Evolutionary conservation across 1,284 basidiomycete species (phyloP).

Genomic region (Rhizoctonia solani): DNA sequence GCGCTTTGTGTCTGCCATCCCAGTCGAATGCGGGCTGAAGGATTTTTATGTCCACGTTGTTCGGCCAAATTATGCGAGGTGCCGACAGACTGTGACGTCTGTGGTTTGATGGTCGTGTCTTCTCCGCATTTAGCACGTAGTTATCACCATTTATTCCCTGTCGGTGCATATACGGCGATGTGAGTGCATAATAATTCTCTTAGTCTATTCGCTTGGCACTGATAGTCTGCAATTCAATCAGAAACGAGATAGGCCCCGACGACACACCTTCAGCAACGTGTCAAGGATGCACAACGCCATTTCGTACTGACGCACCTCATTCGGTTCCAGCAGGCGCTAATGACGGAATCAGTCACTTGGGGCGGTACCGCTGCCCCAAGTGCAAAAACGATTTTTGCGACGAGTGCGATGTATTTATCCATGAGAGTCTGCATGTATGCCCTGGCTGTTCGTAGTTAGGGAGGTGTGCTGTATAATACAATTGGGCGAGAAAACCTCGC

Average conservation of each 20-base stretch:
- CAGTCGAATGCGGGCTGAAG: constrained; percentile 76
- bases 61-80: constrained; percentile 94
- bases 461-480: constrained; percentile 27
- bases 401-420: constrained; percentile 76
- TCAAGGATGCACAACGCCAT: constrained; percentile 71
- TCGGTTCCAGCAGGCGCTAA: constrained; percentile 37
- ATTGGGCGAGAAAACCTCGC: too few relatives aligned
- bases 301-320: constrained; percentile 51
- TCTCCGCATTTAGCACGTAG: constrained; percentile 95
- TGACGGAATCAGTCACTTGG: constrained; percentile 74
- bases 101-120: constrained; percentile 96
- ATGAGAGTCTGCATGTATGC: constrained; percentile 74
- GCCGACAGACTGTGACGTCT: constrained; percentile 97
- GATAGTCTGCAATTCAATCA: constrained; percentile 41
- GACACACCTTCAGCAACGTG: constrained; percentile 53
- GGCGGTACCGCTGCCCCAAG: constrained; percentile 73
- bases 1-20: constrained; percentile 94
- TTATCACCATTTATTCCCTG: constrained; percentile 93
- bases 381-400: constrained; percentile 64
- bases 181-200: constrained; percentile 53
- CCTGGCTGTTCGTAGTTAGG: constrained; percentile 49
- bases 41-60: constrained; percentile 95
- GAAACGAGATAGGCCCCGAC: constrained; percentile 50
- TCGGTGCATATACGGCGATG: constrained; percentile 79
- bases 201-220: background rate